Evolutionary conservation across 139 green algal genomes (phyloP), one percentile per base, ranked within the genome.

Genomic region (Coccomyxa sp.): DNA sequence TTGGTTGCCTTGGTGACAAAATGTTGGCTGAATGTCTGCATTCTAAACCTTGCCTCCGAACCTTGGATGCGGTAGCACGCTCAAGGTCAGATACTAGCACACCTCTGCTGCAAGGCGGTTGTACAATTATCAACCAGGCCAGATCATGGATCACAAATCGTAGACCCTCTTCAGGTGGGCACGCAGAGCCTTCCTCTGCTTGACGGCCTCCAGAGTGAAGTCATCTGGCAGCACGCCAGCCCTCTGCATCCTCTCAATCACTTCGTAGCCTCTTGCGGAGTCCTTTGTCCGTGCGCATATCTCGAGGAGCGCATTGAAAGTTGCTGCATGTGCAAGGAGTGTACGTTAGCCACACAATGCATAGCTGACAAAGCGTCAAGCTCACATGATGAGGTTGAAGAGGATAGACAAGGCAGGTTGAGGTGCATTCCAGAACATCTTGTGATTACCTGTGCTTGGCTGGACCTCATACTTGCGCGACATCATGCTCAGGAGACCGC

Each of bases 271-370:
- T 5, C 93, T 76, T 33, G 91, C 86, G 31, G 89, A 76, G 78
- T 97, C 93, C n/a, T 92, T 91, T 7, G 85, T 92, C 68, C 82
- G 83, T 29, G 81, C 84, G 79, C 93, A 97, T 16, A 93, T 83
- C 70, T 94, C 90, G 40, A 97, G 86, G 80, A 97, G 76, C 9
- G 84, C 85, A 80, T 95, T 97, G 89, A 90, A 96, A 14, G 85
- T 89, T 2, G 82, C 89, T 92, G 86, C 50, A 64, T 2, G 27
- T 22, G 27, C 22, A 3, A 18, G 27, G 27, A 64, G 5, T 22
- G 22, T 1, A 31, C 50, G 27, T 3, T 64, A 64, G 22, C 27
- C 22, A 64, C 18, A 31, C 50, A 7, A 31, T 64, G 27, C 50
- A 64, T 22, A 64, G 18, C 22, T 64, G 50, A 22, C 50, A 18